Percentiles rank a stretch among this genome's conserved stretches.
Conservation (phyloP, 2,329 filamentous ascomycete species). For the Penicillium sp. region DNA sequence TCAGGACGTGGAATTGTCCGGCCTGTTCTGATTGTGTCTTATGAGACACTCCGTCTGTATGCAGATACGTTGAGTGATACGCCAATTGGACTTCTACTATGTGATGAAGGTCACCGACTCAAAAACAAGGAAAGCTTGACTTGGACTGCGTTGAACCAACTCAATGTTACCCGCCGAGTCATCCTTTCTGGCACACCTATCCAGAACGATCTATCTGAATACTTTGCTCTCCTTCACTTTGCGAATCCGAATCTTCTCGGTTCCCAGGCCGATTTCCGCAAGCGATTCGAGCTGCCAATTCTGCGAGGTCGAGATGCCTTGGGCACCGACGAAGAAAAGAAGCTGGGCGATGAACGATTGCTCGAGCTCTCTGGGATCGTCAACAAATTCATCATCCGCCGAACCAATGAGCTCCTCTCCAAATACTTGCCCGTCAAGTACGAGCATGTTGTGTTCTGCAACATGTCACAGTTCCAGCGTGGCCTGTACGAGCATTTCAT, state of each 20-base stretch:
- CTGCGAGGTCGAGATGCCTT: constrained; percentile 86
- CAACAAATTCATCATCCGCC: constrained; percentile 97
- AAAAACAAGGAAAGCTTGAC: constrained; percentile 98
- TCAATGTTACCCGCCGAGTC: constrained; percentile 87
- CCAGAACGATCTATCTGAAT: constrained; percentile 97
- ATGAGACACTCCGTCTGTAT: constrained; percentile 90
- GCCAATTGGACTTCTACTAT: constrained; percentile 87
- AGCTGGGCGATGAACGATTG: constrained; percentile 80
- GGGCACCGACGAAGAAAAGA: constrained; percentile 76
- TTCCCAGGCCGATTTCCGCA: constrained; percentile 85
- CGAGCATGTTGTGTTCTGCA: constrained; percentile 98
- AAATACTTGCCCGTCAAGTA: constrained; percentile 99
- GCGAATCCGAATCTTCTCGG: constrained; percentile 92
- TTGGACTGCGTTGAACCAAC: constrained; percentile 81
- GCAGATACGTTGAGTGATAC: constrained; percentile 86
- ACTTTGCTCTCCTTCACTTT: constrained; percentile 93
- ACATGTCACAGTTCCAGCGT: constrained; percentile 86
- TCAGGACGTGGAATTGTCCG: constrained; percentile 85
- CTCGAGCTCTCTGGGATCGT: constrained; percentile 78
- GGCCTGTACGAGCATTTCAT: constrained; percentile 97
- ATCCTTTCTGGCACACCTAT: constrained; percentile 97
- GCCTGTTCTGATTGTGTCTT: constrained; percentile 95
- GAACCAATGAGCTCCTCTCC: constrained; percentile 95
- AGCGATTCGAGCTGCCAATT: constrained; percentile 90
- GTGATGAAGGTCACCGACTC: constrained; percentile 92